These are phyloP conservation scores for Castanea crenata DNA, from an alignment of 306 rosid species.

Conservation along the genomic window DNA sequence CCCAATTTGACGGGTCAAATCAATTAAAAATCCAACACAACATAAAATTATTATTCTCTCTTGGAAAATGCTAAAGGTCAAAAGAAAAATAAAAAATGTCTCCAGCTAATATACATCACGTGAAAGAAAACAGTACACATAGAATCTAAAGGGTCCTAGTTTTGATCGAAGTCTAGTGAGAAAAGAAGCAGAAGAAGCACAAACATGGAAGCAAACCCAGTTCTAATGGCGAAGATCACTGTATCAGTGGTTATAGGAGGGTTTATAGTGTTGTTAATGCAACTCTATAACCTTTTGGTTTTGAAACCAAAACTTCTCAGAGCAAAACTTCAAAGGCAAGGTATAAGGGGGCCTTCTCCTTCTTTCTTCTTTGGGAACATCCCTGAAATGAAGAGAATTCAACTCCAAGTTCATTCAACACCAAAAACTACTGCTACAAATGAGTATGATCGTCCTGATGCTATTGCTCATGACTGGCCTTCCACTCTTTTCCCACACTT, in stretches of 20 bases:
- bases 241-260: constrained; percentile 31
- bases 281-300: constrained; percentile 24
- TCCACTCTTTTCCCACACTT: constrained; percentile 46
- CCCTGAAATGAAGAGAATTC: constrained; percentile 45
- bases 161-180: neutral
- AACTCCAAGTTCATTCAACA: constrained; percentile 12
- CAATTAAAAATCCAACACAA: no score
- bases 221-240: neutral
- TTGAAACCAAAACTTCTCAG: constrained; percentile 45
- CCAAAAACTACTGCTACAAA: neutral
- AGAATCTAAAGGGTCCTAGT: neutral
- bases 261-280: constrained; percentile 5
- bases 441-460: neutral
- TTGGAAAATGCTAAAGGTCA: no score
- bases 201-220: neutral
- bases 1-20: no score
- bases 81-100: no score
- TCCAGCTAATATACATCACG: no score
- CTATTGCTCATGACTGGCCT: constrained; percentile 47
- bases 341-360: constrained; percentile 65
- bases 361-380: constrained; percentile 57
- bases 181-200: neutral
- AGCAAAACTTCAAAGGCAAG: constrained; percentile 60
- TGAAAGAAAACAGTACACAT: no score
- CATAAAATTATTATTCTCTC: no score